phyloP scores from a whole-genome alignment of 495 filamentous ascomycete species.

The Zalerion maritima region DNA sequence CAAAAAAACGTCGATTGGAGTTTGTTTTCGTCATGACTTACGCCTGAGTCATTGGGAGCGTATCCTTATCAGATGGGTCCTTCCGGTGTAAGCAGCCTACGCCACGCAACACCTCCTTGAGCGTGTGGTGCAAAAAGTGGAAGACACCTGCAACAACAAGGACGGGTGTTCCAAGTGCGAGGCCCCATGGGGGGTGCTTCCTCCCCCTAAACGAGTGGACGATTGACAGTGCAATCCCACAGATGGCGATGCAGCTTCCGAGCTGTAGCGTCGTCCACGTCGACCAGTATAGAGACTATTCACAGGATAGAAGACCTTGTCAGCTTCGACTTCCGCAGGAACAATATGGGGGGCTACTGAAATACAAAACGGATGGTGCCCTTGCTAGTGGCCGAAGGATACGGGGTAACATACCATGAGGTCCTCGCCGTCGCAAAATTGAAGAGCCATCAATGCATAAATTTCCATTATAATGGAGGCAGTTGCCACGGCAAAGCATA shows the following conservation, averaged over 20 bases:
- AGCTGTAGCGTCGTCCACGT: conserved; percentile 33
- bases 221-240: conserved; percentile 27
- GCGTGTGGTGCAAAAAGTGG: conserved; percentile 20
- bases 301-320: no score
- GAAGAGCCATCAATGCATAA: conserved; percentile 23
- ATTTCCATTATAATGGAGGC: conserved; percentile 26
- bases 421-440: conserved; percentile 35
- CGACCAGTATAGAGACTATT: conserved; percentile 33
- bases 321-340: no score
- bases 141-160: conserved; percentile 30
- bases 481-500: conserved; percentile 17
- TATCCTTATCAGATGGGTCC: no score
- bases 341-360: no score
- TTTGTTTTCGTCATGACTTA: no score
- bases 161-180: conserved; percentile 34
- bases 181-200: conserved; percentile 31
- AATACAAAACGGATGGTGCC: no score
- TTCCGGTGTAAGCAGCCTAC: no score
- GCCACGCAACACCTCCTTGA: no score
- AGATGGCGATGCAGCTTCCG: conserved; percentile 32
- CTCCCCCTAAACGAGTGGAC: conserved; percentile 21
- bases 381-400: no score
- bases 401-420: no score
- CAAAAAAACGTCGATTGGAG: no score
- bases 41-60: no score